phyloP scores from a whole-genome alignment of 371 early-diverging fungal genomes.

The Lichtheimia hyalospora region DNA sequence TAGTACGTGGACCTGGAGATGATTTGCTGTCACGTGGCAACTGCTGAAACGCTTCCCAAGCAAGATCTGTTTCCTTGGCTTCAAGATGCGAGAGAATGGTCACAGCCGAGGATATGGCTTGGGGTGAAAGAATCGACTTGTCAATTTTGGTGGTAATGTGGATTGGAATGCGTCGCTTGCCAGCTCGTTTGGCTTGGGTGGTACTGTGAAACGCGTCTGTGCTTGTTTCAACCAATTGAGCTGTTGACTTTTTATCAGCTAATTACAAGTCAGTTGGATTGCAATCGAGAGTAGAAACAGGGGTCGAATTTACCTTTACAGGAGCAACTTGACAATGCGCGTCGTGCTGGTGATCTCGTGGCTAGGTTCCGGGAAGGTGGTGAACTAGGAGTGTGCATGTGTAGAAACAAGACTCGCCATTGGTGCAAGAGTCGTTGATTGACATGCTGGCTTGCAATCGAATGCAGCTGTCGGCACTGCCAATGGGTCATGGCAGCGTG shows the following conservation, averaged over 20 bases:
- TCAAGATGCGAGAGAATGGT: constrained; percentile 23
- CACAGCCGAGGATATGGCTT: constrained; percentile 18
- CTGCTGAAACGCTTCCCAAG: constrained; percentile 30
- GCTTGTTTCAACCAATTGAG: neutral
- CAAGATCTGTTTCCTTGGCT: constrained; percentile 14
- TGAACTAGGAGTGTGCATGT: neutral
- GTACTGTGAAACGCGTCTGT: neutral
- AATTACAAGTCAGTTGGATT: neutral
- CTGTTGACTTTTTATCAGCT: neutral
- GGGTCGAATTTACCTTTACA: constrained; percentile 11
- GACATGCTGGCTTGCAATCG: constrained; percentile 21
- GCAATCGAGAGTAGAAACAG: neutral
- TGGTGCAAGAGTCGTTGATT: constrained; percentile 27
- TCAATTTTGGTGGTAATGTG: constrained; percentile 25
- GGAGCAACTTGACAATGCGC: constrained; percentile 15
- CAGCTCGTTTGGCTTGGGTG: constrained; percentile 10
- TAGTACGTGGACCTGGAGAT: constrained; percentile 1
- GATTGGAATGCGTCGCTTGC: constrained; percentile 25
- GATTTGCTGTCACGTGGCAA: neutral
- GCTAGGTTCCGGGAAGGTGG: neutral
- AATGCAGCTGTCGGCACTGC: constrained; percentile 40
- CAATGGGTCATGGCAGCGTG: constrained; percentile 30
- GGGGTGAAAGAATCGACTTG: constrained; percentile 21
- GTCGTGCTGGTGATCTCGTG: constrained; percentile 4
- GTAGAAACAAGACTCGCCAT: constrained; percentile 21